Conservation (phyloP, 768 basidiomycete genomes). For the Boletus vinaceobasis region DNA sequence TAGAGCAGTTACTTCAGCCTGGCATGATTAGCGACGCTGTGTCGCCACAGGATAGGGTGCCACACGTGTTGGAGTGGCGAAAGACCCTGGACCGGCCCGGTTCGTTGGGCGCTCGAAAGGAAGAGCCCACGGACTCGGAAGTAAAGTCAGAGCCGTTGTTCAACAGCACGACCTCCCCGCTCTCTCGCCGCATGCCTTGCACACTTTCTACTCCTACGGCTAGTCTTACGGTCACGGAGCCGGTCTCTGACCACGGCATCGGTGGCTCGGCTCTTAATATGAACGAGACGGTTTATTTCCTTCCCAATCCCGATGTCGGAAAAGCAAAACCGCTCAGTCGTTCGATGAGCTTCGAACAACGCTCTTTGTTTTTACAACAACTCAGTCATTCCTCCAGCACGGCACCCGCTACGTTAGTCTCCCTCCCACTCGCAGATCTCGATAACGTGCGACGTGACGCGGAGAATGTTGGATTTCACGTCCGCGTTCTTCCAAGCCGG, state of each 20-base stretch:
- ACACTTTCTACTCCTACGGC: slow-evolving; percentile 50
- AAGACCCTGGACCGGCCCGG: slow-evolving; percentile 33
- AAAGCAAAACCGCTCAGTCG: slow-evolving; percentile 38
- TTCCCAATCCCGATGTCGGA: slow-evolving; percentile 11
- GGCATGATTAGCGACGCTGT: slow-evolving; percentile 34
- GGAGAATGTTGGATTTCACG: slow-evolving; percentile 40
- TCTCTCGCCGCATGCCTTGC: slow-evolving; percentile 52
- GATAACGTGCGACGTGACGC: slow-evolving; percentile 40
- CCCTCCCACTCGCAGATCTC: slow-evolving; percentile 45
- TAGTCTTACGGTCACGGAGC: slow-evolving; percentile 27
- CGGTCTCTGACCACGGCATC: slow-evolving; percentile 33
- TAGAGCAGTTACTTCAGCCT: slow-evolving; percentile 45
- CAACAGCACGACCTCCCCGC: not conserved
- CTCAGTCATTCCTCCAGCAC: slow-evolving; percentile 36
- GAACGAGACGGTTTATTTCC: slow-evolving; percentile 27
- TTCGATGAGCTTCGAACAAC: slow-evolving; percentile 50
- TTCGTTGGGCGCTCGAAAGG: slow-evolving; percentile 31
- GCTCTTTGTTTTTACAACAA: slow-evolving; percentile 46
- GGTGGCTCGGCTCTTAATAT: slow-evolving; percentile 20
- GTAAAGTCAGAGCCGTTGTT: slow-evolving; percentile 1
- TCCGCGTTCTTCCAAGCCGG: slow-evolving; percentile 36
- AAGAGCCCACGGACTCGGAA: slow-evolving; percentile 24
- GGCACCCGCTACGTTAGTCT: slow-evolving; percentile 46
- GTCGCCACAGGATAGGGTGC: slow-evolving; percentile 27
- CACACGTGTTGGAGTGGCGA: slow-evolving; percentile 26